Evolutionary conservation across 1,284 basidiomycete species (phyloP).

Genomic region (Tranzscheliella williamsii): DNA sequence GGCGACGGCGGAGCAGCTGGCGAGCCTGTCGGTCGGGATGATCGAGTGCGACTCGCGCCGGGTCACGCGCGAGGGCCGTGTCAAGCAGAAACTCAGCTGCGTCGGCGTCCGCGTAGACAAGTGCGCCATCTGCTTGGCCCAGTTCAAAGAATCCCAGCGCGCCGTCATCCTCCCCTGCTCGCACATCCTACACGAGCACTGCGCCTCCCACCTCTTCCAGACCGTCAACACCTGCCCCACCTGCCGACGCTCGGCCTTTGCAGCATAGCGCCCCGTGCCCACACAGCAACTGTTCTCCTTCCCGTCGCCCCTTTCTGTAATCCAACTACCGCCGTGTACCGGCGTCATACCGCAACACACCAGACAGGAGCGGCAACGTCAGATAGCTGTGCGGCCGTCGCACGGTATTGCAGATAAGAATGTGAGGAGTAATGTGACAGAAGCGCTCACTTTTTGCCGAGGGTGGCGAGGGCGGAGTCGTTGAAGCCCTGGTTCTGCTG

Average conservation of each 20-base stretch:
- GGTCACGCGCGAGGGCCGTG: conserved; percentile 71
- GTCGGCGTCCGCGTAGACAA: conserved; percentile 75
- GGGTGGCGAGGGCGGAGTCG: conserved; percentile 40
- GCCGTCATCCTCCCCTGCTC: conserved; percentile 71
- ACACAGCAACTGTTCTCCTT: not conserved
- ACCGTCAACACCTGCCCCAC: conserved; percentile 29
- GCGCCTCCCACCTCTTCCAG: conserved; percentile 27
- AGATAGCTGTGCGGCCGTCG: too few species aligned
- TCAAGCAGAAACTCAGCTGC: conserved; percentile 75
- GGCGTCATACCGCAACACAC: too few species aligned
- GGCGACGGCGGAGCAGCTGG: conserved; percentile 57
- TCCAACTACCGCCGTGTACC: too few species aligned
- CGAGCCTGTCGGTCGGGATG: conserved; percentile 66
- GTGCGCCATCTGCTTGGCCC: conserved; percentile 77
- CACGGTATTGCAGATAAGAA: not conserved
- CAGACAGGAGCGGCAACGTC: too few species aligned
- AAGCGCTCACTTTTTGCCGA: conserved; percentile 27
- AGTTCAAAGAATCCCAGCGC: conserved; percentile 71
- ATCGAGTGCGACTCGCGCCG: conserved; percentile 72
- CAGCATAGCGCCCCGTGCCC: not conserved
- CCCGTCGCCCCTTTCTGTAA: too few species aligned
- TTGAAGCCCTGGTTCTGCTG: conserved; percentile 27
- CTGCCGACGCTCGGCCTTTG: conserved; percentile 30
- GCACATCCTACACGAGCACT: conserved; percentile 64
- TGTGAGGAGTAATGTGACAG: not conserved